Evolutionary conservation across 2,329 filamentous ascomycete genomes (phyloP).

Genomic region (Colletotrichum tanaceti): DNA sequence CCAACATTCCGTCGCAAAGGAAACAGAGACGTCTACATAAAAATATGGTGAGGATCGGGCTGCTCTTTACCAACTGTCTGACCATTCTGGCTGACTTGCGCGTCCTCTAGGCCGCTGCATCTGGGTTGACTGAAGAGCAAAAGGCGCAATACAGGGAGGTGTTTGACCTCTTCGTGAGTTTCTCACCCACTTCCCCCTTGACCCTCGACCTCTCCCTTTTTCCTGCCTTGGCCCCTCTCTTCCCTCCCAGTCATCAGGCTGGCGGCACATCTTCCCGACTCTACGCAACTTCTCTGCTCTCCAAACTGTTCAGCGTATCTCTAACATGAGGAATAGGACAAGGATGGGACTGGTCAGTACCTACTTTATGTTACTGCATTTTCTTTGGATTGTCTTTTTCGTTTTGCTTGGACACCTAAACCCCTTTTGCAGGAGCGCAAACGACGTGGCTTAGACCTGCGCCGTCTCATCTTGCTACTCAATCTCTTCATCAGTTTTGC

Average conservation of each 20-base stretch:
- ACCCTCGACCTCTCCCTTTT: slow-evolving; percentile 18
- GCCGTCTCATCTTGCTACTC: slow-evolving; percentile 29
- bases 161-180: slow-evolving; percentile 98
- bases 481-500: neutral
- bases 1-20: slow-evolving; percentile 23
- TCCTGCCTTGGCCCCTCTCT: neutral
- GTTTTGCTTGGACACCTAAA: slow-evolving; percentile 14
- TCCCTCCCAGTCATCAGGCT: slow-evolving; percentile 11
- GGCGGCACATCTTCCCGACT: slow-evolving; percentile 12
- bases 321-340: slow-evolving; percentile 69
- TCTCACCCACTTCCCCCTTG: slow-evolving; percentile 8
- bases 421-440: slow-evolving; percentile 2
- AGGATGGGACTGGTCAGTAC: slow-evolving; percentile 90
- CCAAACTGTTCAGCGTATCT: slow-evolving; percentile 27
- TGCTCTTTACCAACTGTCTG: neutral
- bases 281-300: slow-evolving; percentile 1
- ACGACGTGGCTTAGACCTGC: slow-evolving; percentile 26
- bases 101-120: slow-evolving; percentile 24
- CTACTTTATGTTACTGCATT: slow-evolving; percentile 2
- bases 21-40: slow-evolving; percentile 2
- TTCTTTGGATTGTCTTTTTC: slow-evolving; percentile 13
- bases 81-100: neutral
- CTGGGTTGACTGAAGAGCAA: slow-evolving; percentile 90
- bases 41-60: slow-evolving; percentile 32
- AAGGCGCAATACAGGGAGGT: slow-evolving; percentile 99